phyloP scores from a whole-genome alignment of 306 rosid genomes.

The Gillenia trifoliata region DNA sequence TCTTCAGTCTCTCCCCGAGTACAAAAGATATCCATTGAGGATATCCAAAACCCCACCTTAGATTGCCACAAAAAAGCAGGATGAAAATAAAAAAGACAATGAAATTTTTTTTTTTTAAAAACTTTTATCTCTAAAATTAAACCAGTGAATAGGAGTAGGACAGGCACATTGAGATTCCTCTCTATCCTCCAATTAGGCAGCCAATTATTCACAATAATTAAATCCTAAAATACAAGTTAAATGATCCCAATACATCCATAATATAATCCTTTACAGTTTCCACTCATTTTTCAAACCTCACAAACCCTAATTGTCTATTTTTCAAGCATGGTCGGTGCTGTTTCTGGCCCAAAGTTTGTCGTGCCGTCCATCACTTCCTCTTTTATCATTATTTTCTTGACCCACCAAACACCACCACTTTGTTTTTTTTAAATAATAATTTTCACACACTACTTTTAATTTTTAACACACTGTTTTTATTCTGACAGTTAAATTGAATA shows the following conservation, averaged over 20 bases:
- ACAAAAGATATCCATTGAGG: no score
- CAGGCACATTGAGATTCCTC: background rate
- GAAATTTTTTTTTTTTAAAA: no score
- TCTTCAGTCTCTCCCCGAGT: no score
- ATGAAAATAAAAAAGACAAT: background rate
- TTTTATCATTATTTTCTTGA: conserved; percentile 30
- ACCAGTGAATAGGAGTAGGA: background rate
- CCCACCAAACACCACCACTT: conserved; percentile 32
- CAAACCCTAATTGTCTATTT: background rate
- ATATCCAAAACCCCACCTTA: no score
- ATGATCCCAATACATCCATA: background rate
- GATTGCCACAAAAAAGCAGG: background rate
- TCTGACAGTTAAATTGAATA: no score
- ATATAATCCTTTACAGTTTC: conserved; percentile 1
- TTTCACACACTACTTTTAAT: no score
- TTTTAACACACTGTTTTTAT: no score
- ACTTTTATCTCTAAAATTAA: background rate
- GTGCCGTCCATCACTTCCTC: conserved; percentile 21
- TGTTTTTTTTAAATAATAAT: no score
- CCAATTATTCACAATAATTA: background rate
- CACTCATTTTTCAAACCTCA: conserved; percentile 23
- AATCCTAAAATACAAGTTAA: background rate
- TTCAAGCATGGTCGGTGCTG: conserved; percentile 39
- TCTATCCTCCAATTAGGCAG: background rate
- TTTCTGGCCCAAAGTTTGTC: conserved; percentile 42